phyloP scores from a whole-genome alignment of 2,329 filamentous ascomycete genomes.

The Curvularia hawaiiensis region DNA sequence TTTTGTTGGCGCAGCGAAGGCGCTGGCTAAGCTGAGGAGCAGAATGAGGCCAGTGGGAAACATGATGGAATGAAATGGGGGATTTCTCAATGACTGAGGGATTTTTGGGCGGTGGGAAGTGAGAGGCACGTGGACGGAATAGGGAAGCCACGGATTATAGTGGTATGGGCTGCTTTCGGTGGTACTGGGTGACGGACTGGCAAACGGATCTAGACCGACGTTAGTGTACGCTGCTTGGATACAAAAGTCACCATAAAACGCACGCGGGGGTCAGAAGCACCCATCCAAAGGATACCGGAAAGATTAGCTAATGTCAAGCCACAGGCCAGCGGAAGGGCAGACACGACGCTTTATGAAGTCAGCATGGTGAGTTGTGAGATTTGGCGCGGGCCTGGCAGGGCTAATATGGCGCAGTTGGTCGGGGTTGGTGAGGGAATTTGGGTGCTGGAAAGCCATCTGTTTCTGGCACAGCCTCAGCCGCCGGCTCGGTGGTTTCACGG shows the following conservation, averaged over 20 bases:
- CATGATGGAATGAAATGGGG: constrained; percentile 5
- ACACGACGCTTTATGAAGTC: constrained; percentile 6
- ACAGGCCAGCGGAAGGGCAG: constrained; percentile 1
- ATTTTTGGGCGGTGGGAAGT: background rate
- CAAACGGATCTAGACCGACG: background rate
- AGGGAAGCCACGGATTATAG: background rate
- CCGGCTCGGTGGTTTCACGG: constrained; percentile 1
- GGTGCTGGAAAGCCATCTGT: constrained; percentile 8
- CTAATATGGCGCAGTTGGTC: background rate
- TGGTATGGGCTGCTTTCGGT: background rate
- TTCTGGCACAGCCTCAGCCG: constrained; percentile 10
- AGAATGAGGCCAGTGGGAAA: constrained; percentile 10
- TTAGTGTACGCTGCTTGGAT: background rate
- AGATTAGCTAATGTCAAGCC: background rate
- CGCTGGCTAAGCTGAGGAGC: constrained; percentile 8
- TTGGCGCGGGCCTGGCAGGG: background rate
- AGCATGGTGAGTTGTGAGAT: background rate
- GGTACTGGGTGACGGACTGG: background rate
- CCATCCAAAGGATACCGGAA: background rate
- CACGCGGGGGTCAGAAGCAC: background rate
- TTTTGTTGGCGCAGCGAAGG: constrained; percentile 22
- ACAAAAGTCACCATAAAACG: background rate
- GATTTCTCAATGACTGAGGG: background rate
- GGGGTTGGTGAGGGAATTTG: constrained; percentile 7
- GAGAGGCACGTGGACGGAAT: background rate